Base-by-base conservation (phyloP, 495 filamentous ascomycete species). In the Hyaloscypha bicolor region DNA sequence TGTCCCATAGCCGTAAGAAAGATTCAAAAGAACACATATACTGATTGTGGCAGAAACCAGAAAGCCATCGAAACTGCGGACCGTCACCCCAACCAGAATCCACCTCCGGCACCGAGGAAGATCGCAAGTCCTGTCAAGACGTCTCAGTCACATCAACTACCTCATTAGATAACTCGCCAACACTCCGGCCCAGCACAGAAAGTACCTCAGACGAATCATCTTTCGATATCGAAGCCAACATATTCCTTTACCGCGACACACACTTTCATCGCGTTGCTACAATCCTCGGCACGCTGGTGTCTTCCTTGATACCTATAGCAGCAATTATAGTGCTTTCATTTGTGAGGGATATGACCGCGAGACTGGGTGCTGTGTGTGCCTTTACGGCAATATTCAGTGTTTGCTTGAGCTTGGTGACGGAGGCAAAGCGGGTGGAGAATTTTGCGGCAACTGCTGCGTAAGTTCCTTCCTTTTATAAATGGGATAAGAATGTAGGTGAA, bases 251-350 rank as follows among this genome's bases (percentile, higher is more conserved):
- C 29, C 62, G 64, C 4, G 65, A 67, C 39, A 37, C 59, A 12
- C 48, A 55, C n/a, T 56, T 71, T 35, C 60, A 74, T 59, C n/a
- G 37, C 45, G 62, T 66, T 35, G 66, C 68, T 1, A 64, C 71
- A 37, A 48, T 71, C 30, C 6, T 76, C 25, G 69, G 65, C 9
- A 73, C 73, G 2, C 9, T 79, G 11, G 22, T 78, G 19, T 72
- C 76, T 0, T 73, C 74, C 0, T 29, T 75, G 3, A 65, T 79
- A 6, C 78, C 78, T 5, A 73, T 76, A 2, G 64, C 63, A 9
- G 68, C 76, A 0, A 77, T 79, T 33, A 61, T 79, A 31, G 72
- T 72, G 3, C 68, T 80, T 0, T 78, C 74, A 60, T 77, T 70
- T 22, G 70, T 78, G 29, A 60, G 66, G 14, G 39, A 64, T 25